These are phyloP conservation scores for Phoenix dactylifera DNA, from an alignment of 176 grass and related monocot species.

Conservation along the genomic window DNA sequence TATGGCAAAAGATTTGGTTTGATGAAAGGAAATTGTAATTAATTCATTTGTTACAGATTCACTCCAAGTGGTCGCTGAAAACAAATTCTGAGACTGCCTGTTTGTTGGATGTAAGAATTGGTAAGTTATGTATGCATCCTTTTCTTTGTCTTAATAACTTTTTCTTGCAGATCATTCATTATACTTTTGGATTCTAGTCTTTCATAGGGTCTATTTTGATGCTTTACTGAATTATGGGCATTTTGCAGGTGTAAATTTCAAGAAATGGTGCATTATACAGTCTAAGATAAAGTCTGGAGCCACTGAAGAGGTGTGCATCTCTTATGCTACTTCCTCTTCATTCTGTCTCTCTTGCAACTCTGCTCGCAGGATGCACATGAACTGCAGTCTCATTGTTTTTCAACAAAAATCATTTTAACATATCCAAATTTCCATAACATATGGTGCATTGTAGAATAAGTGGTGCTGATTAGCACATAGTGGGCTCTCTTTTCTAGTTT, in stretches of 20 bases:
- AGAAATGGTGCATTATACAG: conserved; percentile 98
- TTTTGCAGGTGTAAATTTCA: conserved; percentile 75
- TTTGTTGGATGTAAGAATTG: conserved; percentile 76
- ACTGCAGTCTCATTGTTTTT: too few relatives aligned
- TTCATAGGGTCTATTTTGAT: neutral
- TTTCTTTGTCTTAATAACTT: conserved; percentile 7
- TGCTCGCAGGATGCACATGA: too few relatives aligned
- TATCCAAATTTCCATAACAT: too few relatives aligned
- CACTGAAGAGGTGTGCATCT: conserved; percentile 55
- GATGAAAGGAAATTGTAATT: conserved; percentile 9
- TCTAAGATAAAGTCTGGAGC: conserved; percentile 98
- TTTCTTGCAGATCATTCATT: neutral
- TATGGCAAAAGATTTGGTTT: conserved; percentile 5
- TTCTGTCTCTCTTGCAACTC: too few relatives aligned
- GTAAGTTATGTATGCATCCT: conserved; percentile 29
- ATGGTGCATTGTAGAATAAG: too few relatives aligned
- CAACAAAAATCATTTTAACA: too few relatives aligned
- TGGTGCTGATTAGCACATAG: too few relatives aligned
- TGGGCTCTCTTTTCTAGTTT: too few relatives aligned
- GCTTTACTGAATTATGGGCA: conserved; percentile 18
- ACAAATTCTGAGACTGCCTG: conserved; percentile 51
- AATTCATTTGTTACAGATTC: conserved; percentile 58
- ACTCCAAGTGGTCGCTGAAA: conserved; percentile 64
- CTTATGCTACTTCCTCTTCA: neutral
- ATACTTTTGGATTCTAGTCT: neutral